phyloP scores from a whole-genome alignment of 192 early-diverging fungal genomes.

The Phycomyces nitens region DNA sequence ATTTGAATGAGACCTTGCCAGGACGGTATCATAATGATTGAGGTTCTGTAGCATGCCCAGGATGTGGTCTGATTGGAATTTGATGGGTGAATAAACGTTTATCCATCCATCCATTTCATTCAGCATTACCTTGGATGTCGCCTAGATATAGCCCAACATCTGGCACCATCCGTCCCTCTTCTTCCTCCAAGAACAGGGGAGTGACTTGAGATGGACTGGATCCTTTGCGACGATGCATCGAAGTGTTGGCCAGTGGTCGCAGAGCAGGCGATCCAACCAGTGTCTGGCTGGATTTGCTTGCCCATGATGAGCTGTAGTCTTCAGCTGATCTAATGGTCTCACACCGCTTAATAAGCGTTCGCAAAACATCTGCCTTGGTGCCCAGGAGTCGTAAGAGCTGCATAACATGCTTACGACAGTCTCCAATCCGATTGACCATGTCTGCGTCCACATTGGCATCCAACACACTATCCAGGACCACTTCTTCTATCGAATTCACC shows the following conservation, averaged over 20 bases:
- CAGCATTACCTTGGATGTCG: slow-evolving; percentile 58
- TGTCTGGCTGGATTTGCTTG: no score
- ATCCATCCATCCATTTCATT: neutral
- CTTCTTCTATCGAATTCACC: slow-evolving; percentile 69
- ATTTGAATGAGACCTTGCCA: slow-evolving; percentile 69
- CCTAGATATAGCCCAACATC: slow-evolving; percentile 78
- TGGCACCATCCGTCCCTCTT: slow-evolving; percentile 20
- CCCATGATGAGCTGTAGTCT: neutral
- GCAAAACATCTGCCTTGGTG: slow-evolving; percentile 69
- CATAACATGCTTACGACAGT: slow-evolving; percentile 69
- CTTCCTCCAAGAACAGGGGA: neutral
- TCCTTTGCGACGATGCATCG: neutral
- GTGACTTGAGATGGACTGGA: no score
- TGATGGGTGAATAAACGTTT: neutral
- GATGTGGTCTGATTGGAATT: slow-evolving; percentile 57
- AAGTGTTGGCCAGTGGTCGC: neutral
- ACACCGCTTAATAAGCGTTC: slow-evolving; percentile 59
- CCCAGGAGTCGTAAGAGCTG: slow-evolving; percentile 59
- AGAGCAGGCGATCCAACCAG: no score
- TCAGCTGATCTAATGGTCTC: slow-evolving; percentile 8
- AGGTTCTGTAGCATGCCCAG: slow-evolving; percentile 75
- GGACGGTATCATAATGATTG: slow-evolving; percentile 69
- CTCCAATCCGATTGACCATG: slow-evolving; percentile 68
- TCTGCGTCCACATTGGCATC: slow-evolving; percentile 45
- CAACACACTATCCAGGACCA: slow-evolving; percentile 51